A percentile compares a stretch with the other conserved stretches of the same genome.
Conservation (phyloP, 306 rosid genomes). For the Quercus robur region DNA sequence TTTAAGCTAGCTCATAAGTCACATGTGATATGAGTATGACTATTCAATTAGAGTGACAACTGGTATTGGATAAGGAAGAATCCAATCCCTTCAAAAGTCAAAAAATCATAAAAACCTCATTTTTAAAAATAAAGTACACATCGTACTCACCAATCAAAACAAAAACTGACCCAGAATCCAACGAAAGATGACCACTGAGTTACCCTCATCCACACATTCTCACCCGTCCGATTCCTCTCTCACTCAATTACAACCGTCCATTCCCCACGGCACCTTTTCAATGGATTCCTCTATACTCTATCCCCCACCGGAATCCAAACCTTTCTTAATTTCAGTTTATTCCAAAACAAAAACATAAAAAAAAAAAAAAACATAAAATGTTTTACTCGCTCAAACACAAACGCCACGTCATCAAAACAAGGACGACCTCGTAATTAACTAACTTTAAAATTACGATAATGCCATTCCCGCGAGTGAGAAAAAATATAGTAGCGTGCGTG, state of each 20-base stretch:
- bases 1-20: too few species aligned
- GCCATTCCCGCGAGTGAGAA: not conserved
- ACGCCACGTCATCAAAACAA: not conserved
- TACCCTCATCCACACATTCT: not conserved
- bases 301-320: slow-evolving; percentile 27
- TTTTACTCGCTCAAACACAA: not conserved
- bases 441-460: not conserved
- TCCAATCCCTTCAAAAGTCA: slow-evolving; percentile 1
- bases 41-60: not conserved
- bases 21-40: too few species aligned
- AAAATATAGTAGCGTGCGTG: not conserved
- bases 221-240: slow-evolving; percentile 10
- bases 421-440: not conserved
- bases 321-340: slow-evolving; percentile 8
- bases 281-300: not conserved
- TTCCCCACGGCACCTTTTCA: not conserved
- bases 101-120: not conserved
- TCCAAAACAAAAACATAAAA: not conserved
- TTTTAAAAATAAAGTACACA: not conserved
- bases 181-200: not conserved
- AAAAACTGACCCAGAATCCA: not conserved
- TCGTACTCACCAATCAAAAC: not conserved
- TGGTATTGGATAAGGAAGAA: slow-evolving; percentile 7
- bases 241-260: slow-evolving; percentile 16
- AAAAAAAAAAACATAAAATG: too few species aligned